phyloP scores from a whole-genome alignment of 2,329 filamentous ascomycete genomes.

The Fusarium sp. region DNA sequence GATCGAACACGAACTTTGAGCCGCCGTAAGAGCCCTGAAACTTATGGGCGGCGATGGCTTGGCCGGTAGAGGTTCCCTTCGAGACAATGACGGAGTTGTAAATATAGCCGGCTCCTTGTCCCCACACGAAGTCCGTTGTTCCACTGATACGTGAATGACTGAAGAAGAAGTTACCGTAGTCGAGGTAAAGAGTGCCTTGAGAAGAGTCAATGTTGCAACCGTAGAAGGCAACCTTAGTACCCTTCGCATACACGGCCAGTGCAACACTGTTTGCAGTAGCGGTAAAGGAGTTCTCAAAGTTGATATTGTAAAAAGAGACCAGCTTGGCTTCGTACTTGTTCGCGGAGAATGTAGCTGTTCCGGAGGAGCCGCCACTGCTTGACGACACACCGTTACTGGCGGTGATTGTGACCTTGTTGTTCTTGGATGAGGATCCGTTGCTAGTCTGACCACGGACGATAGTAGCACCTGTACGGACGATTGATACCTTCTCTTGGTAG shows the following conservation, averaged over 20 bases:
- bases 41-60: slow-evolving; percentile 49
- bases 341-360: slow-evolving; percentile 47
- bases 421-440: slow-evolving; percentile 58
- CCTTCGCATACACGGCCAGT: slow-evolving; percentile 49
- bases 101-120: slow-evolving; percentile 45
- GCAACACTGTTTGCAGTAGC: slow-evolving; percentile 38
- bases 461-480: slow-evolving; percentile 58
- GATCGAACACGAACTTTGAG: slow-evolving; percentile 60
- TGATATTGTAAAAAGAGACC: slow-evolving; percentile 52
- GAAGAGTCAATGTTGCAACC: slow-evolving; percentile 53
- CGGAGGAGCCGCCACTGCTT: slow-evolving; percentile 28
- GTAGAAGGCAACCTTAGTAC: slow-evolving; percentile 58
- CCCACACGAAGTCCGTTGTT: slow-evolving; percentile 45
- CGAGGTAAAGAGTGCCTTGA: slow-evolving; percentile 41
- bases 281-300: slow-evolving; percentile 46
- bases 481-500: slow-evolving; percentile 59
- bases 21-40: slow-evolving; percentile 50
- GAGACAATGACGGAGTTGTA: slow-evolving; percentile 45
- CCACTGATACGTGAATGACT: slow-evolving; percentile 38
- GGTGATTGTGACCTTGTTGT: slow-evolving; percentile 70
- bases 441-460: slow-evolving; percentile 65
- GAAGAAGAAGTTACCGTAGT: slow-evolving; percentile 45
- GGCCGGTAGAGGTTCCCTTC: slow-evolving; percentile 32
- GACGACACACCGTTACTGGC: slow-evolving; percentile 34
- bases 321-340: slow-evolving; percentile 51